These are phyloP conservation scores for Hippophae gyantsensis DNA, from an alignment of 306 rosid genomes.

Conservation along the genomic window DNA sequence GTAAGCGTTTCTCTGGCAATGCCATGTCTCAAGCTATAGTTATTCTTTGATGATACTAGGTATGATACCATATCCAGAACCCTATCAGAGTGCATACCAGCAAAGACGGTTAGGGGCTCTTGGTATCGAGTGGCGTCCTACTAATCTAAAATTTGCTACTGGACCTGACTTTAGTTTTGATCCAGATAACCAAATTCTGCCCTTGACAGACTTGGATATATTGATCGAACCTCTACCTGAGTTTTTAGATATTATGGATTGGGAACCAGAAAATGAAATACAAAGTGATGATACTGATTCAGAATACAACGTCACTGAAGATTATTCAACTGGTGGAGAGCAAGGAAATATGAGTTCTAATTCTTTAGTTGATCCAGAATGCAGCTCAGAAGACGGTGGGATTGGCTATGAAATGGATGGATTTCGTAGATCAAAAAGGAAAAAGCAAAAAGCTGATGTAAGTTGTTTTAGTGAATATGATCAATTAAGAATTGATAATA, in stretches of 20 bases:
- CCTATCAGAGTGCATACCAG: constrained; percentile 91
- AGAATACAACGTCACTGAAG: constrained; percentile 80
- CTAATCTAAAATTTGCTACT: constrained; percentile 63
- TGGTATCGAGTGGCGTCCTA: constrained; percentile 90
- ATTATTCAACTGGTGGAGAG: constrained; percentile 63
- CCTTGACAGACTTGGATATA: constrained; percentile 81
- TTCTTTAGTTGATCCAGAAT: constrained; percentile 53
- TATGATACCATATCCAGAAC: constrained; percentile 94
- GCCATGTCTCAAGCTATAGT: constrained; percentile 23
- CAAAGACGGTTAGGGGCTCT: constrained; percentile 80
- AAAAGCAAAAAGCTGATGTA: constrained; percentile 68
- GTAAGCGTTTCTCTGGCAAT: not conserved
- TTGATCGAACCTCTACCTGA: constrained; percentile 71
- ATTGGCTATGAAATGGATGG: constrained; percentile 53
- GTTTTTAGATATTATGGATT: constrained; percentile 73
- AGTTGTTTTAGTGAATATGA: constrained; percentile 27
- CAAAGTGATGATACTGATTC: constrained; percentile 86
- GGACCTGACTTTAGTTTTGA: constrained; percentile 95
- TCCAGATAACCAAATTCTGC: constrained; percentile 82
- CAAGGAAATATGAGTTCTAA: constrained; percentile 61
- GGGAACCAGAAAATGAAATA: constrained; percentile 89
- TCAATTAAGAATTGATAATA: not conserved
- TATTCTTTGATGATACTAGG: constrained; percentile 47
- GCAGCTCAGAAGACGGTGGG: constrained; percentile 73
- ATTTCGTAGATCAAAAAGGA: constrained; percentile 75